Percentiles rank a stretch among this genome's conserved stretches.
phyloP scores from a whole-genome alignment of 352 stramenopile species.

The Blastocystis sp. region DNA sequence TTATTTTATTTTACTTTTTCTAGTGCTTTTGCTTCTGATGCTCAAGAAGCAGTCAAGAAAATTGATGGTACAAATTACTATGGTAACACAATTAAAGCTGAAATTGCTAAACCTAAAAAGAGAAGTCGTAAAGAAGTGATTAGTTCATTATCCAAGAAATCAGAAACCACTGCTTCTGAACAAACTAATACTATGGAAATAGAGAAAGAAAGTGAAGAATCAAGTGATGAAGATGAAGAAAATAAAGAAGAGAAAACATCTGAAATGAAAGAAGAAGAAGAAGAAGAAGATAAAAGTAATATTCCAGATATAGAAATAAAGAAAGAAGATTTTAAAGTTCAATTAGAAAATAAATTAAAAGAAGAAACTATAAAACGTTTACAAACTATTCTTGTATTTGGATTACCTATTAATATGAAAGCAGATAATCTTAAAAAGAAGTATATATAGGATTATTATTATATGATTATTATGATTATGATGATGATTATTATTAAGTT shows the following conservation, averaged over 20 bases:
- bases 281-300: background rate
- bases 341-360: slow-evolving; percentile 2
- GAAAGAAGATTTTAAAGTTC: background rate
- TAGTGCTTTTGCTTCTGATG: slow-evolving; percentile 21
- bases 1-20: no score
- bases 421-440: background rate
- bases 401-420: slow-evolving; percentile 4
- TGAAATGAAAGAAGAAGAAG: slow-evolving; percentile 14
- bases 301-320: background rate
- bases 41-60: slow-evolving; percentile 22
- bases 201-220: background rate
- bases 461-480: slow-evolving; percentile 16
- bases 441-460: background rate
- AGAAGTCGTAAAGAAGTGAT: background rate
- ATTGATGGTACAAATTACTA: slow-evolving; percentile 27
- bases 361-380: slow-evolving; percentile 16
- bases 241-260: background rate
- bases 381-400: slow-evolving; percentile 21
- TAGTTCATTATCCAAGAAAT: background rate
- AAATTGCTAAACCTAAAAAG: slow-evolving; percentile 32
- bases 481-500: background rate
- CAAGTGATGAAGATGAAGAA: background rate
- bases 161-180: background rate
- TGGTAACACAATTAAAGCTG: slow-evolving; percentile 16
- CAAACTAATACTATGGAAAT: background rate